Evolutionary conservation across 371 early-diverging fungal genomes (phyloP).

Genomic region (Mucor saturninus): DNA sequence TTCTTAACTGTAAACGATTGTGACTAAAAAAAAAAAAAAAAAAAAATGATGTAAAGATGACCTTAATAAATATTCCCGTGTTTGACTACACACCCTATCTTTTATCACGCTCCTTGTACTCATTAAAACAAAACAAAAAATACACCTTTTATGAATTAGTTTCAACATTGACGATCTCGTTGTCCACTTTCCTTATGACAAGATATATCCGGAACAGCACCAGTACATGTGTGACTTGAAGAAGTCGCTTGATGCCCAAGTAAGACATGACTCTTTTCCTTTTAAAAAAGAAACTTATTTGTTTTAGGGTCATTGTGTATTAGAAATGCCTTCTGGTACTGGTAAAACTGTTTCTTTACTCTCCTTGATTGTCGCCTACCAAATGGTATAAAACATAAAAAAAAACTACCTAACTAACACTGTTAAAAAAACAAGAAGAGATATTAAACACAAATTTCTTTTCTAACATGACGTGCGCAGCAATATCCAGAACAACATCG

Average conservation of each 20-base stretch:
- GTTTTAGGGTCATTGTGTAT: slow-evolving; percentile 89
- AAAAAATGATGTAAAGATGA: too few species aligned
- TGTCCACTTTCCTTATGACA: slow-evolving; percentile 98
- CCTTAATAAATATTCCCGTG: too few species aligned
- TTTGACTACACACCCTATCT: too few species aligned
- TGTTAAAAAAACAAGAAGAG: too few species aligned
- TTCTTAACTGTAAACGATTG: too few species aligned
- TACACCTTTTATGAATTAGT: slow-evolving; percentile 37
- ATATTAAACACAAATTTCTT: neutral
- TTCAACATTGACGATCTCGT: slow-evolving; percentile 94
- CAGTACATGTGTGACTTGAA: slow-evolving; percentile 98
- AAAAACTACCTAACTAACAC: neutral
- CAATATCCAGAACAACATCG: slow-evolving; percentile 87
- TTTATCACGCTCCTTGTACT: too few species aligned
- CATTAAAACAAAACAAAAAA: too few species aligned
- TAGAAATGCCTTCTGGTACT: slow-evolving; percentile 99
- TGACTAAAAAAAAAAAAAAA: too few species aligned
- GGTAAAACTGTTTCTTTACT: slow-evolving; percentile 99
- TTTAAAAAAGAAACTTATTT: neutral
- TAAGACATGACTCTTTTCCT: slow-evolving; percentile 19
- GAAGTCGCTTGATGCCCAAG: slow-evolving; percentile 89
- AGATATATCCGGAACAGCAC: slow-evolving; percentile 99
- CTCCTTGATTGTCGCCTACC: slow-evolving; percentile 97
- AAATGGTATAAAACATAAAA: slow-evolving; percentile 63
- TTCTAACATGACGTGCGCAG: slow-evolving; percentile 19